These are phyloP conservation scores for Colletotrichum noveboracense DNA, from an alignment of 2,329 filamentous ascomycete genomes.

Conservation along the genomic window DNA sequence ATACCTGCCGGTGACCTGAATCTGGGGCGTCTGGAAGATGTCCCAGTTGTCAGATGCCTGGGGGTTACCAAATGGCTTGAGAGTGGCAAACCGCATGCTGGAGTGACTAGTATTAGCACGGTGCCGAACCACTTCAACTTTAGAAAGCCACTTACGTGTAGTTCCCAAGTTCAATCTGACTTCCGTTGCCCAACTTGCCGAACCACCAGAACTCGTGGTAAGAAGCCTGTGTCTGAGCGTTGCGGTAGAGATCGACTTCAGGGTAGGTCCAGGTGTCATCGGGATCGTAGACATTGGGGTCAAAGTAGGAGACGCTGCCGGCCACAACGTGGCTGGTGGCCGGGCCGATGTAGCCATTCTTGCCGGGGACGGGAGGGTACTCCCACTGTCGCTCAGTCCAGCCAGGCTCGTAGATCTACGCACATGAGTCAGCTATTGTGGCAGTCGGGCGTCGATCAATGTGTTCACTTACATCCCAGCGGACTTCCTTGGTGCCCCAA, in stretches of 20 bases:
- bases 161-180: constrained; percentile 12
- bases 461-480: constrained; percentile 15
- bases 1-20: constrained; percentile 32
- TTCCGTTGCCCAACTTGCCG: constrained; percentile 19
- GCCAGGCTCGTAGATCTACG: constrained; percentile 41
- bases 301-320: constrained; percentile 32
- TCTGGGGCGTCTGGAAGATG: constrained; percentile 37
- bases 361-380: constrained; percentile 43
- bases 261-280: constrained; percentile 45
- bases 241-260: constrained; percentile 27
- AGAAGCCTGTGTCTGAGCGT: background rate
- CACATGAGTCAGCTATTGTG: background rate
- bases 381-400: constrained; percentile 45
- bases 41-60: constrained; percentile 47
- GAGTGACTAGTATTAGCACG: background rate
- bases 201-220: constrained; percentile 19
- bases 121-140: fast-evolving
- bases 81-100: constrained; percentile 43
- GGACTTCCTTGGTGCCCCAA: constrained; percentile 23
- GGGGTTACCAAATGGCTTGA: constrained; percentile 46
- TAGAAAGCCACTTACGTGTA: background rate
- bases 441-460: background rate
- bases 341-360: constrained; percentile 45
- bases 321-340: constrained; percentile 35
- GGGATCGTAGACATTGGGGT: constrained; percentile 37